A percentile compares a stretch with the other conserved stretches of the same genome.
phyloP scores from a whole-genome alignment of 1,284 basidiomycete species.

The Moniliella sp. region DNA sequence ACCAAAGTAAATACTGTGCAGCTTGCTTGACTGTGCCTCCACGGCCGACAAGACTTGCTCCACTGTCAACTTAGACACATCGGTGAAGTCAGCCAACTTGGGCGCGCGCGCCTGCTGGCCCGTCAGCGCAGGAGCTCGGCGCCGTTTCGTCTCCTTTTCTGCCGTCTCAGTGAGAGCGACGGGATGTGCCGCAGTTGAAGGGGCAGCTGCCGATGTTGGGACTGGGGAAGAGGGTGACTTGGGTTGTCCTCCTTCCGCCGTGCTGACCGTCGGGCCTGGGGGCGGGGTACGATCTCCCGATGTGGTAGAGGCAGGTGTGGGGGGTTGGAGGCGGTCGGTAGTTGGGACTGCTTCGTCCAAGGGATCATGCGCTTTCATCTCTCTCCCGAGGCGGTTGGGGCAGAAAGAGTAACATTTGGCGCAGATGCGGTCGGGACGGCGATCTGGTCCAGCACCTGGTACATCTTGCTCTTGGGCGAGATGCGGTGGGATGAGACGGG shows the following conservation, averaged over 20 bases:
- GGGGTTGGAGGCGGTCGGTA: too few species aligned
- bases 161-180: neutral
- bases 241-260: too few species aligned
- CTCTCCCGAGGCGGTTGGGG: too few species aligned
- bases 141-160: neutral
- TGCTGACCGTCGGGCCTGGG: too few species aligned
- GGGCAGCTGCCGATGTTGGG: neutral
- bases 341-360: too few species aligned
- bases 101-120: constrained; percentile 19
- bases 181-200: neutral
- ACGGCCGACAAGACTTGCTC: constrained; percentile 37
- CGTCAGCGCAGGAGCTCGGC: constrained; percentile 25
- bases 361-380: too few species aligned
- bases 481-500: constrained; percentile 34
- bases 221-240: too few species aligned
- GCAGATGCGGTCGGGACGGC: neutral
- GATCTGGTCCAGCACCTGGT: constrained; percentile 23
- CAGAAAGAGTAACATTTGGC: neutral
- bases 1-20: constrained; percentile 33
- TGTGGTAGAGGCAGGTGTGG: too few species aligned
- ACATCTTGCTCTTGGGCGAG: constrained; percentile 34
- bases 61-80: constrained; percentile 35
- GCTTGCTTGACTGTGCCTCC: constrained; percentile 35
- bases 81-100: constrained; percentile 22
- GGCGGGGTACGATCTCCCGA: too few species aligned